Base-by-base conservation (phyloP, 352 stramenopile species). In the Globisporangium iwayamae region DNA sequence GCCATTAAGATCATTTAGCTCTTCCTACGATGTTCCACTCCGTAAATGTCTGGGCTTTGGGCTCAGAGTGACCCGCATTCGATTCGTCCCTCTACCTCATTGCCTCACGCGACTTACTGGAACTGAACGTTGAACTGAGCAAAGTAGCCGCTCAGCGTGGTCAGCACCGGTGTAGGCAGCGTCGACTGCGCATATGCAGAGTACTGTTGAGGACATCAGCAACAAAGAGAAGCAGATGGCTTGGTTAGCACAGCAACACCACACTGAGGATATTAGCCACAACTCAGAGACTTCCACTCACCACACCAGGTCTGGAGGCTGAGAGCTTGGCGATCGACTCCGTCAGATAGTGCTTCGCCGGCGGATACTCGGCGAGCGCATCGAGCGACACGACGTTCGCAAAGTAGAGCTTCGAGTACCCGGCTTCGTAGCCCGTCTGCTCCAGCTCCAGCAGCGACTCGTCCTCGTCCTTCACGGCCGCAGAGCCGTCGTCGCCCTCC, bases 401-500 rank as follows among this genome's bases (percentile, higher is more conserved):
- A 74, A 98, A 98, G 63, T 96, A 93, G 18, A 99, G 73, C 62
- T 95, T 93, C 14, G 94, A 97, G 74, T 96, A 98, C 9, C 91
- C 90, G 39, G 94, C 87, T 83, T 98, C 94, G 66, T 98, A 99
- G 28, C 89, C 85, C 3, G 88, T 91, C 62, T 93, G 73, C 59
- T 93, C 81, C 41, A 93, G 66, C 32, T 91, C 87, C 22, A 90
- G 70, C 50, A 93, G 69, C 39, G 74, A 82, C 62, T 96, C 90
- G 61, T 98, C 88, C 43, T 89, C 81, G 60, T 90, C 83, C 67
- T 93, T 91, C 14, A 85, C 69, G 2, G 69, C 61, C 18, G 71
- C 58, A 25, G 69, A 61, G n/a, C 70, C 76, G 58, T 94, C 78
- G 66, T 87, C 85, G 20, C 77, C 75, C 58, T 88, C 81, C 69